Evolutionary conservation across 768 basidiomycete species (phyloP).

Genomic region (Kondoa subrosea): DNA sequence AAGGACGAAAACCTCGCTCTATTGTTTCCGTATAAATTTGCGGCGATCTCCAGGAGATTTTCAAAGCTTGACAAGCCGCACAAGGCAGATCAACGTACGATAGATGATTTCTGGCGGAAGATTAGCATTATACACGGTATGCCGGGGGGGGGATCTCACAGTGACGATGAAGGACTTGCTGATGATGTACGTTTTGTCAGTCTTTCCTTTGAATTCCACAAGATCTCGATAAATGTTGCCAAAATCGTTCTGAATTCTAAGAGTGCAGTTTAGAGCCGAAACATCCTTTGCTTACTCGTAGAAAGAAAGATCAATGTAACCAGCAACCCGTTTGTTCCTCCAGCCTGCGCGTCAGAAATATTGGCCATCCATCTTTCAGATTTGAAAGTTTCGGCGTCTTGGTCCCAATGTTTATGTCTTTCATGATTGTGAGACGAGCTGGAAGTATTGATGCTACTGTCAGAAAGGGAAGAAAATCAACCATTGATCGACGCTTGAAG

Average conservation of each 20-base stretch:
- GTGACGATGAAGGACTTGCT: background rate
- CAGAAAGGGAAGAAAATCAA: background rate
- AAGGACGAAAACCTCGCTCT: background rate
- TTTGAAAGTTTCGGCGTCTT: background rate
- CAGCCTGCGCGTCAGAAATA: background rate
- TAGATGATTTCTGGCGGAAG: background rate
- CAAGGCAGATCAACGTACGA: background rate
- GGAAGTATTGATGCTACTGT: background rate
- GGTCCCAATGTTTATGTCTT: background rate
- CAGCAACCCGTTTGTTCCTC: background rate
- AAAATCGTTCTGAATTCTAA: background rate
- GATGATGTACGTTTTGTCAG: background rate
- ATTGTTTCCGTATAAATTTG: background rate
- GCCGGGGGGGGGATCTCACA: background rate
- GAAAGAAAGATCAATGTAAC: background rate
- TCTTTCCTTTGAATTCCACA: background rate
- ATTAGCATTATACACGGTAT: background rate
- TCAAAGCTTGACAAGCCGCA: background rate
- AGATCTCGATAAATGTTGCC: background rate
- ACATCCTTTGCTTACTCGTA: background rate
- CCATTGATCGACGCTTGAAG: background rate
- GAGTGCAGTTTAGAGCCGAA: background rate
- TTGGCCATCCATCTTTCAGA: background rate
- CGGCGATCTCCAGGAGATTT: background rate
- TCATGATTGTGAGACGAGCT: background rate